A percentile compares a stretch with the other conserved stretches of the same genome.
Evolutionary conservation across 495 filamentous ascomycete species (phyloP).

Genomic region (Podospora pseudocomata): DNA sequence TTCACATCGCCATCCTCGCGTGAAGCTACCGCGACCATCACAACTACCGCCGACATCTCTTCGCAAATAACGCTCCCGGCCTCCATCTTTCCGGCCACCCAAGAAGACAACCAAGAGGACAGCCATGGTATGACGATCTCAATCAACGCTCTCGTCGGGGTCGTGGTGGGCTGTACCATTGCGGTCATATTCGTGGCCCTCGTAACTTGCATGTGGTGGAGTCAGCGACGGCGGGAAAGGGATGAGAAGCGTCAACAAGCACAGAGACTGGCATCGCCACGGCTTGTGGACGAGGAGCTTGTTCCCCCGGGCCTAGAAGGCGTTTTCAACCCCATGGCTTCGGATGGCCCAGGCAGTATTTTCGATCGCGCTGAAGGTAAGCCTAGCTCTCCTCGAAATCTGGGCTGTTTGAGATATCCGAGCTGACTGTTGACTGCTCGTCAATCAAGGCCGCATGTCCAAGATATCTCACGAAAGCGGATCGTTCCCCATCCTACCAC

Average conservation of each 20-base stretch:
- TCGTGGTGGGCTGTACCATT: slow-evolving; percentile 21
- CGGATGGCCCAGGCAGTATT: slow-evolving; percentile 15
- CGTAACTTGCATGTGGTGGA: slow-evolving; percentile 18
- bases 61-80: background rate
- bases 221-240: slow-evolving; percentile 11
- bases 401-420: background rate
- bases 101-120: background rate
- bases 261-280: slow-evolving; percentile 8
- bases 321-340: slow-evolving; percentile 20
- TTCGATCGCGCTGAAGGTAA: slow-evolving; percentile 20
- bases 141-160: slow-evolving; percentile 20
- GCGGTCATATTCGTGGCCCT: slow-evolving; percentile 16
- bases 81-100: slow-evolving; percentile 1
- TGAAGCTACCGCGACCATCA: background rate
- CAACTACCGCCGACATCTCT: slow-evolving; percentile 1
- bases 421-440: slow-evolving; percentile 1
- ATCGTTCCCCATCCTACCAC: background rate
- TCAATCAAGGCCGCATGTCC: slow-evolving; percentile 11
- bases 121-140: slow-evolving; percentile 21
- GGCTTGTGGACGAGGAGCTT: slow-evolving; percentile 7
- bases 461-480: slow-evolving; percentile 12
- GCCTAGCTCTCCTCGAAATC: background rate
- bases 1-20: background rate
- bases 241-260: slow-evolving; percentile 9
- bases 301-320: slow-evolving; percentile 13